A percentile compares a stretch with the other conserved stretches of the same genome.
Evolutionary conservation across 2,329 filamentous ascomycete genomes (phyloP).

Genomic region (Monosporascus sp.): DNA sequence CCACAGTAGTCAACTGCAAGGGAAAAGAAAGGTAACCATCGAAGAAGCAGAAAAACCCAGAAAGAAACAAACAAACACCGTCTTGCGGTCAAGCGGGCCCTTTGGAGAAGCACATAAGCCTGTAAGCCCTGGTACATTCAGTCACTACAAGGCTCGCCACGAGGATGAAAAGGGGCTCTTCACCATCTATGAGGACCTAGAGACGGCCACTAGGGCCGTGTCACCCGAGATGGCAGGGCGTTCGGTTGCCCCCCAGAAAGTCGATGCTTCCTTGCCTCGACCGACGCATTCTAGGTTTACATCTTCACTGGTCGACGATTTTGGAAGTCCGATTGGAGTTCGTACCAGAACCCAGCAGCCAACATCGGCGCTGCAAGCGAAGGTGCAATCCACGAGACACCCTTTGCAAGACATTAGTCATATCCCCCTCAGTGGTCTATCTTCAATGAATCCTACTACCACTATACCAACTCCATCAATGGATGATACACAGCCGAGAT

Average conservation of each 20-base stretch:
- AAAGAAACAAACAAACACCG: too few species aligned
- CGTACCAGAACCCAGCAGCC: neutral
- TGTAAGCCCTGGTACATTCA: neutral
- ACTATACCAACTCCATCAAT: neutral
- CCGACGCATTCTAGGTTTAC: neutral
- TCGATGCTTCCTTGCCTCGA: neutral
- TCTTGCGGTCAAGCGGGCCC: neutral
- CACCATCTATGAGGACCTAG: neutral
- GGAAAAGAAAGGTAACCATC: too few species aligned
- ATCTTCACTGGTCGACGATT: neutral
- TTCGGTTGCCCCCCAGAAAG: neutral
- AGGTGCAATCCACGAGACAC: neutral
- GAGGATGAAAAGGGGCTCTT: neutral
- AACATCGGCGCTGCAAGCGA: neutral
- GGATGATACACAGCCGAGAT: neutral
- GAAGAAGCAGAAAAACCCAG: too few species aligned
- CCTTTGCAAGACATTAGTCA: neutral
- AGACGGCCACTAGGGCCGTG: neutral
- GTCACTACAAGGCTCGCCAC: neutral
- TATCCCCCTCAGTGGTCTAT: neutral
- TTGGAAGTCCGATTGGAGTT: neutral
- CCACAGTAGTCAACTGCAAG: too few species aligned
- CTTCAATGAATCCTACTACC: neutral
- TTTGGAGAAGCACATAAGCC: neutral
- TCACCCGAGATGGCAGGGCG: neutral